Percentiles rank a stretch among this genome's conserved stretches.
Conservation (phyloP, 345 rosid species). For the Eucalyptus grandis region DNA sequence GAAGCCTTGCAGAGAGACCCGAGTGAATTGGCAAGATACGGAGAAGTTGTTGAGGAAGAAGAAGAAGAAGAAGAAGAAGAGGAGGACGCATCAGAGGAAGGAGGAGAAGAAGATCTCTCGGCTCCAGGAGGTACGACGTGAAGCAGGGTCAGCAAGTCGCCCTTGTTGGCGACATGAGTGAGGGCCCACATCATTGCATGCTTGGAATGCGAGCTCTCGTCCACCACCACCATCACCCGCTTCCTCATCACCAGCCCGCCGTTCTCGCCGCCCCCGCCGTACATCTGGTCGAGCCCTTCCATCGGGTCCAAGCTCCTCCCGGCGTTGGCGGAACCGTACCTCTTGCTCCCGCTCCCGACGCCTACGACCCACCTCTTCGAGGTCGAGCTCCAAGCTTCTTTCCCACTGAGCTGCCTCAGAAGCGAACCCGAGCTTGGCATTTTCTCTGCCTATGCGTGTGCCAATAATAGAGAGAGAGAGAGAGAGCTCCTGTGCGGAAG, state of each 20-base stretch:
- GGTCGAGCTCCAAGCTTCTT: conserved; percentile 43
- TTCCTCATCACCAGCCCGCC: conserved; percentile 44
- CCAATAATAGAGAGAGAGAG: neutral
- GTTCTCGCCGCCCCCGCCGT: conserved; percentile 20
- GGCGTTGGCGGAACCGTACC: neutral
- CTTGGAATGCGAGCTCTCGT: conserved; percentile 55
- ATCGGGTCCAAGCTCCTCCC: conserved; percentile 1
- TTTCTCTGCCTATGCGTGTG: neutral
- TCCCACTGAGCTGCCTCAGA: conserved; percentile 50
- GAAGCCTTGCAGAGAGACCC: conserved; percentile 89
- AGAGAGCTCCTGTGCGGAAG: neutral
- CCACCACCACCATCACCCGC: conserved; percentile 90
- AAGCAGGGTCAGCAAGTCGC: conserved; percentile 80
- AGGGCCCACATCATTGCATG: conserved; percentile 99
- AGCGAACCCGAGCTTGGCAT: conserved; percentile 31
- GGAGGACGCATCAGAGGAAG: conserved; percentile 5
- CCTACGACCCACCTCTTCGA: conserved; percentile 41
- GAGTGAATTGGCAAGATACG: conserved; percentile 56
- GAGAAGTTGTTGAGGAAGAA: neutral
- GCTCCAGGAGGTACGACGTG: conserved; percentile 30
- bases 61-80: neutral
- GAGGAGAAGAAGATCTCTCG: neutral
- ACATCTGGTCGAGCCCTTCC: conserved; percentile 35
- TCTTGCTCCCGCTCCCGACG: neutral
- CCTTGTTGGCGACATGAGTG: conserved; percentile 69